Evolutionary conservation across 2,329 filamentous ascomycete genomes (phyloP), one percentile per base, ranked within the genome.

Genomic region (Colletotrichum simmondsii): DNA sequence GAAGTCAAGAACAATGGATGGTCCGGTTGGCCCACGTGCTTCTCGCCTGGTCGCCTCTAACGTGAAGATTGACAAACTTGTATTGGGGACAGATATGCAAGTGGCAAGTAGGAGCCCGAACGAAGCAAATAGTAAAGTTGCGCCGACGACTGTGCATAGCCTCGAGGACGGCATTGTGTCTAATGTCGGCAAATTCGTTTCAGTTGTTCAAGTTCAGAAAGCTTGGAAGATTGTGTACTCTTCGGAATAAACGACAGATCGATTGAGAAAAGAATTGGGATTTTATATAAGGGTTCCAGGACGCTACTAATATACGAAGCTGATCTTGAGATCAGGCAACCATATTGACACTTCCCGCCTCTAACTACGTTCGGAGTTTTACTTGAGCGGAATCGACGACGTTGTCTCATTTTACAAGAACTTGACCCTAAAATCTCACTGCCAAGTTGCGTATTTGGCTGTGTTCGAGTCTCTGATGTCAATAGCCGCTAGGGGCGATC

Each of bases 121-220:
- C 4, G 35, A 49, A 19, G 4, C 11, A 5, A 49, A 3, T 3
- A 65, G 24, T 16, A 16, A 10, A 4, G 42, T 4, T 16, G 32
- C 19, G 26, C 53, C 19, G 14, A 24, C 11, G 1, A 2, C 12
- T 11, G 4, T 5, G 3, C 32, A 35, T 4, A 58, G 5, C 6
- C 60, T 28, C 2, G 11, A 2, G 26, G 59, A 12, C 10, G 24
- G 1, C 6, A 54, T 28, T 3, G 6, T 63, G 32, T 19, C 6
- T 42, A 1, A 42, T 42, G 37, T 19, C 8, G 37, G 6, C 14
- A 3, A 42, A 42, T 42, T 19, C 5, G 3, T 42, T 3, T 19
- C 37, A 19, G 37, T 19, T 19, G 0, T 1, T 0, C 16, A 1
- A 19, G 16, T 19, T 42, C 0, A 8, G 6, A 42, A 3, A 2